Conservation (phyloP, 2,329 filamentous ascomycete genomes). For the Fonsecaea erecta region DNA sequence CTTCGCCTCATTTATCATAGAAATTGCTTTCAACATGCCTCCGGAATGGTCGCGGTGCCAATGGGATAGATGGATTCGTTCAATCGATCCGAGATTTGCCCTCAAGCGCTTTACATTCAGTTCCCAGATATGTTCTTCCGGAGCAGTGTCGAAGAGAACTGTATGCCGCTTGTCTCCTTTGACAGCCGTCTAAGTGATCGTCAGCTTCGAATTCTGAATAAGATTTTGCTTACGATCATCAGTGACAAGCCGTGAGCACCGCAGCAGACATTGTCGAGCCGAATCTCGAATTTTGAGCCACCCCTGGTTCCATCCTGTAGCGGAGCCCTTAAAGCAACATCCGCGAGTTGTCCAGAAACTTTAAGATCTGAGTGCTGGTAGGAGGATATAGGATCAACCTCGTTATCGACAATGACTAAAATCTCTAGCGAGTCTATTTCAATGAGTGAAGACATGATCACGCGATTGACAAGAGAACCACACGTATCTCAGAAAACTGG, state of each 20-base stretch:
- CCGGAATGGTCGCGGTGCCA: conserved; percentile 63
- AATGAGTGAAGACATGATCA: conserved; percentile 37
- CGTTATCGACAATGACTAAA: conserved; percentile 59
- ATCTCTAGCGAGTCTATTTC: conserved; percentile 56
- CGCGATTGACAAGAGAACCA: neutral
- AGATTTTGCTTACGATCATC: conserved; percentile 48
- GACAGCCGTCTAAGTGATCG: conserved; percentile 50
- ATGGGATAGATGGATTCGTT: conserved; percentile 57
- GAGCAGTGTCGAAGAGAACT: conserved; percentile 60
- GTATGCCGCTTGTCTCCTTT: conserved; percentile 52
- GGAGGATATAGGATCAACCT: conserved; percentile 59
- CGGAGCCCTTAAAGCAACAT: conserved; percentile 47
- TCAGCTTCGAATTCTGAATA: neutral
- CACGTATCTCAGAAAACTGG: neutral
- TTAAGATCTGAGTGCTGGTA: conserved; percentile 51
- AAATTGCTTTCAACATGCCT: conserved; percentile 57
- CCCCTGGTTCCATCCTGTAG: conserved; percentile 46
- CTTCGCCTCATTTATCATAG: conserved; percentile 53
- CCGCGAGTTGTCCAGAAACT: conserved; percentile 50
- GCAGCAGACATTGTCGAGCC: conserved; percentile 58
- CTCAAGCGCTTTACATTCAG: conserved; percentile 54
- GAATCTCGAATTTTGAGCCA: conserved; percentile 51
- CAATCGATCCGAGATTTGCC: conserved; percentile 51
- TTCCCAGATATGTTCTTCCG: conserved; percentile 58
- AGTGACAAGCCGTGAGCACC: conserved; percentile 61